Evolutionary conservation across 257 asterid genomes (phyloP).

Genomic region (Solanum infundibuliforme): DNA sequence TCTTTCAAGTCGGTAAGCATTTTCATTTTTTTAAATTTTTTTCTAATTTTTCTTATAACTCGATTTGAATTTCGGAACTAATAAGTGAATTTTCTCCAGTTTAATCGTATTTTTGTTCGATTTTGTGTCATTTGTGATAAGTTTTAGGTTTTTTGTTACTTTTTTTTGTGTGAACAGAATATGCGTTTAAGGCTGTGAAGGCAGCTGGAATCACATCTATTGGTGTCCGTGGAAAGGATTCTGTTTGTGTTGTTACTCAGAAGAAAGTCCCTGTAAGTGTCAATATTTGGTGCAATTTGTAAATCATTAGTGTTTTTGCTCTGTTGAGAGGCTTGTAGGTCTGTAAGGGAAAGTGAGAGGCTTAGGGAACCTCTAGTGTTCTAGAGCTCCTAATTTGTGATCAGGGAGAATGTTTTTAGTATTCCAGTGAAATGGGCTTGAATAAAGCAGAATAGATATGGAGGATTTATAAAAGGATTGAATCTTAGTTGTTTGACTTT

Average conservation of each 20-base stretch:
- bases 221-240: constrained; percentile 90
- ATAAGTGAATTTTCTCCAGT: not conserved
- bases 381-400: not conserved
- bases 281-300: not conserved
- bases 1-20: constrained; percentile 63
- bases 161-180: constrained; percentile 13
- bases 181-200: constrained; percentile 76
- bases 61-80: not conserved
- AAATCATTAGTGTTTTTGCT: not conserved
- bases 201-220: constrained; percentile 91
- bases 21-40: not conserved
- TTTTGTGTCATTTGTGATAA: not conserved
- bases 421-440: not conserved
- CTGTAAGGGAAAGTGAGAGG: not conserved
- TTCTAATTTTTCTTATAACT: not conserved
- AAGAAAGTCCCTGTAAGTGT: constrained; percentile 82
- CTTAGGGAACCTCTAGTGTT: not conserved
- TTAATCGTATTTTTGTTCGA: not conserved
- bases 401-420: not conserved
- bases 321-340: not conserved
- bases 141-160: not conserved
- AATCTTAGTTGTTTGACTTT: not conserved
- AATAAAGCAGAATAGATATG: not conserved
- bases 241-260: constrained; percentile 98
- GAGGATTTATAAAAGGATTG: not conserved